Conservation (phyloP, 805 yeast genomes). For the Dipodascopsis tothii region DNA sequence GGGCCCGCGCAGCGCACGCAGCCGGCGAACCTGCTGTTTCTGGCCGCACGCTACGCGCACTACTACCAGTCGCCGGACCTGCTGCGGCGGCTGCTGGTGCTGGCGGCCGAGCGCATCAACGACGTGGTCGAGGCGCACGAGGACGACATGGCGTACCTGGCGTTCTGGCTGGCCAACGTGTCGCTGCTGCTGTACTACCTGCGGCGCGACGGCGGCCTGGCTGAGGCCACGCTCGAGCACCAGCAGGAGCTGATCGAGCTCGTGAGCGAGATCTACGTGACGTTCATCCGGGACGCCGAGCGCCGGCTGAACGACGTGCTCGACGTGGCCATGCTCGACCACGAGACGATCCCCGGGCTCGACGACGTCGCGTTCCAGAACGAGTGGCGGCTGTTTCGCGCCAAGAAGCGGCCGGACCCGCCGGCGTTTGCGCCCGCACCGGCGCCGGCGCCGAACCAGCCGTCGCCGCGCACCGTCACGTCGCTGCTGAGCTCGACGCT, state of each 20-base stretch:
- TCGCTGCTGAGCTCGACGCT: conserved; percentile 84
- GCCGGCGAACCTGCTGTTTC: conserved; percentile 38
- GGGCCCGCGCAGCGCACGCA: conserved; percentile 33
- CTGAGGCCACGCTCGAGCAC: conserved; percentile 26
- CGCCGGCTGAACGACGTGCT: conserved; percentile 31
- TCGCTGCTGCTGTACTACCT: conserved; percentile 73
- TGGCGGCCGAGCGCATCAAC: conserved; percentile 29
- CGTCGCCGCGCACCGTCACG: conserved; percentile 79
- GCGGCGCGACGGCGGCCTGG: conserved; percentile 50
- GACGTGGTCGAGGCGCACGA: conserved; percentile 29
- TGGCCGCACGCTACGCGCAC: conserved; percentile 36
- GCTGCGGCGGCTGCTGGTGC: conserved; percentile 28
- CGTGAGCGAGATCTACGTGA: conserved; percentile 30
- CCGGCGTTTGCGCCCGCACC: conserved; percentile 30
- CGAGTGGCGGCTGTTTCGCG: conserved; percentile 55
- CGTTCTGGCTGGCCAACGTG: conserved; percentile 83
- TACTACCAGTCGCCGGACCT: conserved; percentile 31
- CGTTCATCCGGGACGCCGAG: conserved; percentile 33
- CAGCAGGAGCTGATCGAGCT: conserved; percentile 29
- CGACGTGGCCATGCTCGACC: conserved; percentile 45
- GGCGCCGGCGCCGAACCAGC: conserved; percentile 82
- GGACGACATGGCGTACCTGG: conserved; percentile 38
- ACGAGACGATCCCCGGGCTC: conserved; percentile 75
- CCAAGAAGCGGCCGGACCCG: conserved; percentile 37
- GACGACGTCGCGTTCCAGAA: conserved; percentile 68